Evolutionary conservation across 164 flowering plant species (phyloP).

Genomic region (Umbellularia californica): DNA sequence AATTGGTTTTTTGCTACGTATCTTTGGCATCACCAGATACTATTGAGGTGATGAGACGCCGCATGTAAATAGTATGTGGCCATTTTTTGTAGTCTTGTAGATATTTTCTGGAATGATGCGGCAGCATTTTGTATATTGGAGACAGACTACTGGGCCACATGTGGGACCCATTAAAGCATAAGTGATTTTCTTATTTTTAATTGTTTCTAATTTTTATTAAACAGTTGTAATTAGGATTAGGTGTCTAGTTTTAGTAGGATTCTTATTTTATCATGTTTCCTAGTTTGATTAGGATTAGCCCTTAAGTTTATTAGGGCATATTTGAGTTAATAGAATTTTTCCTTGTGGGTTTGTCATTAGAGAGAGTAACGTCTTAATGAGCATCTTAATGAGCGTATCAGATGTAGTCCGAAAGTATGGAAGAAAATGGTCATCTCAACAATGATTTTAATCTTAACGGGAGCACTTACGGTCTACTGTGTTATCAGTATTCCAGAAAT

Average conservation of each 20-base stretch:
- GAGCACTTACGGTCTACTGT: neutral
- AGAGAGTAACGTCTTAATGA: neutral
- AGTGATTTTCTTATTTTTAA: too few relatives aligned
- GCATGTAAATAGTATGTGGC: neutral
- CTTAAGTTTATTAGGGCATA: too few relatives aligned
- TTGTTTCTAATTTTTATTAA: too few relatives aligned
- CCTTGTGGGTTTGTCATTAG: neutral
- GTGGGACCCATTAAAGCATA: too few relatives aligned
- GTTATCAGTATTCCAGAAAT: neutral
- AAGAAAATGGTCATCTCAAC: neutral
- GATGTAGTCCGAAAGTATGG: neutral
- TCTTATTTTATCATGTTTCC: too few relatives aligned
- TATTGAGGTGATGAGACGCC: neutral
- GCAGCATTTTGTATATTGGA: too few relatives aligned
- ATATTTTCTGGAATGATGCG: too few relatives aligned
- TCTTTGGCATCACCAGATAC: neutral
- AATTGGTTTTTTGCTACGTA: neutral
- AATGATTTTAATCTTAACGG: neutral
- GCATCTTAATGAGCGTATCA: neutral
- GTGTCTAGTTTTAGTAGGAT: too few relatives aligned
- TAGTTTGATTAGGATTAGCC: too few relatives aligned
- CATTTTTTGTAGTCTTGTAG: neutral
- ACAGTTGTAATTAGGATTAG: too few relatives aligned
- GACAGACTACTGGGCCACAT: too few relatives aligned
- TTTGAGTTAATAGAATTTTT: too few relatives aligned